Percentiles rank a stretch among this genome's conserved stretches.
phyloP scores from a whole-genome alignment of 768 basidiomycete species.

The Filobasidium wieringae region DNA sequence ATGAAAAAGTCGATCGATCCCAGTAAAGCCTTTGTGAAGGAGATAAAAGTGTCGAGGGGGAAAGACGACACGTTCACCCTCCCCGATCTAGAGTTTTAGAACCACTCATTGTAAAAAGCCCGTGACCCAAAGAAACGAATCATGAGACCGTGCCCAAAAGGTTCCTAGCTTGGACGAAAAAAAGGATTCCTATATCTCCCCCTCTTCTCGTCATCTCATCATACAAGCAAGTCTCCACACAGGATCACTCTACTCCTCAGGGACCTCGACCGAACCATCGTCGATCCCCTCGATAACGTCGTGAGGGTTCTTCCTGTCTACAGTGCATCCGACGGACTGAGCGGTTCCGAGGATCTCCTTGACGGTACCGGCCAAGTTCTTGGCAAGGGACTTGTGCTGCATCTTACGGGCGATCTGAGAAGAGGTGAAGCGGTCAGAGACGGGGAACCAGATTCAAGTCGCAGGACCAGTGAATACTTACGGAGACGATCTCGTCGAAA shows the following conservation, averaged over 20 bases:
- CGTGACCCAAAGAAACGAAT: too few species aligned
- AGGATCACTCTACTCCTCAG: slow-evolving; percentile 35
- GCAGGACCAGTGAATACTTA: slow-evolving; percentile 16
- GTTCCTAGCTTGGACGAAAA: background rate
- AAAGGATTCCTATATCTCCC: background rate
- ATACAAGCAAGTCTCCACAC: background rate
- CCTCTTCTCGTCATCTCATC: background rate
- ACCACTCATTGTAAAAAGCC: background rate
- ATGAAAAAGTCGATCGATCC: background rate
- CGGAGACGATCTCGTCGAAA: slow-evolving; percentile 79
- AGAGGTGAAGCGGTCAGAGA: background rate
- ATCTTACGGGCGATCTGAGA: slow-evolving; percentile 80
- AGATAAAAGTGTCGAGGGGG: background rate
- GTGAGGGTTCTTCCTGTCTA: slow-evolving; percentile 85
- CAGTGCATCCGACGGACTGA: slow-evolving; percentile 91
- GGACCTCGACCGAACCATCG: slow-evolving; percentile 40
- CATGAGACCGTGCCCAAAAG: background rate
- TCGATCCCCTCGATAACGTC: slow-evolving; percentile 67
- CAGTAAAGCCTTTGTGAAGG: background rate
- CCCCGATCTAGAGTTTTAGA: background rate
- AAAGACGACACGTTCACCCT: background rate
- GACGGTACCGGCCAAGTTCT: slow-evolving; percentile 71
- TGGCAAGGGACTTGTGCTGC: slow-evolving; percentile 85
- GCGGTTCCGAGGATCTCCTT: slow-evolving; percentile 99
- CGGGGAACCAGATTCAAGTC: background rate